Conservation (phyloP, 1,284 basidiomycete species). For the Trichosporon coremiiforme region DNA sequence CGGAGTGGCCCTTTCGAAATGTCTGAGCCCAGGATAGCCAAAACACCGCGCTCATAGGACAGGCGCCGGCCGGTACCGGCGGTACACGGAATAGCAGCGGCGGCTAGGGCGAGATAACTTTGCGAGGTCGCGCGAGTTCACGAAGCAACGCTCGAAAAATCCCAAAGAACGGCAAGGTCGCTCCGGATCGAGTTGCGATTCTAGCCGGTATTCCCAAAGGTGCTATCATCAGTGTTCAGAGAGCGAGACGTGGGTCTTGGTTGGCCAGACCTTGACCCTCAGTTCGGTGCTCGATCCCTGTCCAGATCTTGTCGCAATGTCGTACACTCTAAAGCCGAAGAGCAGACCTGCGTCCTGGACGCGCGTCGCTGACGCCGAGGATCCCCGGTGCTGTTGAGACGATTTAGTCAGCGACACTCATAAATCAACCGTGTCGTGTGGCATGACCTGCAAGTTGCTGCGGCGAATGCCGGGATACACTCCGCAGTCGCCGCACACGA, state of each 20-base stretch:
- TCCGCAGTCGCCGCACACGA: not conserved
- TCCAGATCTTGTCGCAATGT: not conserved
- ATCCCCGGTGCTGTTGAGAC: not conserved
- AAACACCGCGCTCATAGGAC: not conserved
- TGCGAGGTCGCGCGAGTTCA: not conserved
- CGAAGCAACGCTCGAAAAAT: not conserved
- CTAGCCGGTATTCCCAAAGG: not conserved
- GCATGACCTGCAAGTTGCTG: not conserved
- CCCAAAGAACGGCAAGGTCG: not conserved
- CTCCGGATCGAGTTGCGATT: not conserved
- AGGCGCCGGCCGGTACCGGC: conserved; percentile 2
- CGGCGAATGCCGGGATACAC: not conserved
- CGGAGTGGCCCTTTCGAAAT: not conserved
- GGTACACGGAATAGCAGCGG: not conserved
- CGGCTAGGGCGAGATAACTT: not conserved
- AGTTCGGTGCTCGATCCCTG: not conserved
- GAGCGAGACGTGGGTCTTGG: not conserved
- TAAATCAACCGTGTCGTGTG: not conserved
- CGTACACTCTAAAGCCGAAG: not conserved
- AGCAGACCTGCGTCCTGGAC: not conserved
- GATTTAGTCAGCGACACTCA: not conserved
- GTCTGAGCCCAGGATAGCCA: not conserved
- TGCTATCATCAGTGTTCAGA: not conserved
- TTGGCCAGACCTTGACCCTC: not conserved
- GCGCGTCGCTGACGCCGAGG: not conserved